Evolutionary conservation across 164 flowering plant genomes (phyloP).

Genomic region (Amborella trichopoda): DNA sequence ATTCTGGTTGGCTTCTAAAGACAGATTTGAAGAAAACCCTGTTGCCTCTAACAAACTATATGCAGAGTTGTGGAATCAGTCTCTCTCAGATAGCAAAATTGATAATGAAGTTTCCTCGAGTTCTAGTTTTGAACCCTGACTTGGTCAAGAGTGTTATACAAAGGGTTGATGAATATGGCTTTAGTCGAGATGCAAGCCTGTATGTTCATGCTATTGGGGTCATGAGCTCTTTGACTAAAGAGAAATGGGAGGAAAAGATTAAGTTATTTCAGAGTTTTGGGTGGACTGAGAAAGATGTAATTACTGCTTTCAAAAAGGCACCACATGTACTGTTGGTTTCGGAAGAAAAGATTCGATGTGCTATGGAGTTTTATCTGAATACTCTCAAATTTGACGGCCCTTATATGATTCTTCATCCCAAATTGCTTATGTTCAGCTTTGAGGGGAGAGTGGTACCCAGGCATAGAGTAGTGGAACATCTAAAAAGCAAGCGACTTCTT

Average conservation of each 20-base stretch:
- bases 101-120: too few species aligned
- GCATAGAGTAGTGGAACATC: constrained; percentile 4
- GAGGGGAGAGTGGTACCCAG: constrained; percentile 7
- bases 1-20: too few species aligned
- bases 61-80: too few species aligned
- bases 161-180: constrained; percentile 3
- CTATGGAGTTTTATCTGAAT: constrained; percentile 2
- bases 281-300: constrained; percentile 5
- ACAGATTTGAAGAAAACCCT: too few species aligned
- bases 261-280: constrained; percentile 5
- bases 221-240: not conserved
- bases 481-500: too few species aligned
- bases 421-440: constrained; percentile 4
- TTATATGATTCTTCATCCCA: not conserved
- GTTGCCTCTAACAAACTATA: too few species aligned
- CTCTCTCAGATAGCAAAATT: too few species aligned
- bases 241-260: constrained; percentile 3
- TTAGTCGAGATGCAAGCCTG: constrained; percentile 1
- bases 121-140: not conserved
- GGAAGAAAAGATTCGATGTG: constrained; percentile 3
- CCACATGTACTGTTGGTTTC: constrained; percentile 5
- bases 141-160: not conserved
- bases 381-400: constrained; percentile 1
- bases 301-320: constrained; percentile 6
- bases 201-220: constrained; percentile 2